These are phyloP conservation scores for Fusarium sp. DNA, from an alignment of 2,329 filamentous ascomycete genomes.

Conservation along the genomic window DNA sequence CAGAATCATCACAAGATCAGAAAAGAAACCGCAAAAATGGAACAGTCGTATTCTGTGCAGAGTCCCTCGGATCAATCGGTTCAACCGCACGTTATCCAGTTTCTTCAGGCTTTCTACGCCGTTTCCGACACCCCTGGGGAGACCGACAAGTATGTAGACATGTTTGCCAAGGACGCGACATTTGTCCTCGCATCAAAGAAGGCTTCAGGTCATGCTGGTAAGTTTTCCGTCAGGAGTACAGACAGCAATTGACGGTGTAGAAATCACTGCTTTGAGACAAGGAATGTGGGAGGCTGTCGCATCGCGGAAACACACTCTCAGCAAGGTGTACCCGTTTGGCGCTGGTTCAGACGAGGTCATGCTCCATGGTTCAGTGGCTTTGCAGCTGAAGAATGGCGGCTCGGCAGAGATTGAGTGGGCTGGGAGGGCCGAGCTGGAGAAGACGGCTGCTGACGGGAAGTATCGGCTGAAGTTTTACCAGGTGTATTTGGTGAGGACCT, in stretches of 20 bases:
- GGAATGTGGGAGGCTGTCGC: slow-evolving; percentile 34
- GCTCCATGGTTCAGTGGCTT: slow-evolving; percentile 28
- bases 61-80: slow-evolving; percentile 23
- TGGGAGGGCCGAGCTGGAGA: slow-evolving; percentile 17
- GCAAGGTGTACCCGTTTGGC: slow-evolving; percentile 26
- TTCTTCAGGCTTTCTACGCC: slow-evolving; percentile 20
- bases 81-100: slow-evolving; percentile 17
- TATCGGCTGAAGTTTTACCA: slow-evolving; percentile 34
- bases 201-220: slow-evolving; percentile 18
- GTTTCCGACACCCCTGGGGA: slow-evolving; percentile 30
- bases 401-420: slow-evolving; percentile 33
- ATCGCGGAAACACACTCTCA: slow-evolving; percentile 26
- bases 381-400: slow-evolving; percentile 29
- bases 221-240: accelerated
- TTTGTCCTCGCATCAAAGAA: slow-evolving; percentile 28
- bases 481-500: slow-evolving; percentile 21
- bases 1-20: neutral
- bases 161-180: slow-evolving; percentile 24
- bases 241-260: neutral
- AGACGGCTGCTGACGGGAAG: slow-evolving; percentile 11
- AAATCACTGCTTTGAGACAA: slow-evolving; percentile 26
- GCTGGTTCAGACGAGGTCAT: slow-evolving; percentile 21
- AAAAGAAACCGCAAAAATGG: slow-evolving; percentile 8
- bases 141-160: slow-evolving; percentile 26
- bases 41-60: slow-evolving; percentile 19